phyloP scores from a whole-genome alignment of 2,329 filamentous ascomycete species.

The Xylaria sp. region DNA sequence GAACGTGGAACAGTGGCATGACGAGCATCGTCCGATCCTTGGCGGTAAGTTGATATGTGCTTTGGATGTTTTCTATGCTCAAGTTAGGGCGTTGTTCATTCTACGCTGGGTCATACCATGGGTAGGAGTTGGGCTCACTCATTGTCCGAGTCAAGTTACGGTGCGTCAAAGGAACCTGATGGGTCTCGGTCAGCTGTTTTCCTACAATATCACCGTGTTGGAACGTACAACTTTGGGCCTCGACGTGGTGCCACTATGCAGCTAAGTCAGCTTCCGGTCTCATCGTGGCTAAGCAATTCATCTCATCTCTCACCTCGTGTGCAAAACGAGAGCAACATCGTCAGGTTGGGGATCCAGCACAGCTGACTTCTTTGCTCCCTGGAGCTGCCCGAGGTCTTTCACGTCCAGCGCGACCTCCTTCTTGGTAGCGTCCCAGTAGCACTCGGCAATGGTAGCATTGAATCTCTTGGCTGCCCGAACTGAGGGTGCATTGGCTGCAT shows the following conservation, averaged over 20 bases:
- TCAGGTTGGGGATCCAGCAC: constrained; percentile 69
- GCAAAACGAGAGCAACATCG: constrained; percentile 82
- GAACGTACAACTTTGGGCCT: constrained; percentile 79
- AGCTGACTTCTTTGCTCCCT: constrained; percentile 54
- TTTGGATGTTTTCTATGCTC: constrained; percentile 74
- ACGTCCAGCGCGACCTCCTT: constrained; percentile 78
- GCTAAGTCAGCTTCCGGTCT: constrained; percentile 42
- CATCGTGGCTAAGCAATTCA: background rate
- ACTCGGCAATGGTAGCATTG: constrained; percentile 85
- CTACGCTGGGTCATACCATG: background rate
- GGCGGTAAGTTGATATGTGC: constrained; percentile 77
- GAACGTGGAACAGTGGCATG: constrained; percentile 92
- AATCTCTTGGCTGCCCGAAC: constrained; percentile 82
- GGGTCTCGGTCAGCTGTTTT: constrained; percentile 33
- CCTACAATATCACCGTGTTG: constrained; percentile 1
- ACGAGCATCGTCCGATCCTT: constrained; percentile 84
- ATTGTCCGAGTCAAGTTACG: constrained; percentile 84
- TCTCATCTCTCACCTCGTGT: constrained; percentile 66
- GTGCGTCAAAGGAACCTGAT: constrained; percentile 79
- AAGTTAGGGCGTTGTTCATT: constrained; percentile 18
- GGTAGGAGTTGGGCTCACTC: constrained; percentile 59
- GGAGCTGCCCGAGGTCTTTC: constrained; percentile 77
- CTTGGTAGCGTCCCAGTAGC: constrained; percentile 76
- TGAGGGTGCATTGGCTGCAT: constrained; percentile 72
- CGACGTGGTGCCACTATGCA: constrained; percentile 76